Base-by-base conservation (phyloP, 495 filamentous ascomycete species). In the Penicillium cosmopolitanum region DNA sequence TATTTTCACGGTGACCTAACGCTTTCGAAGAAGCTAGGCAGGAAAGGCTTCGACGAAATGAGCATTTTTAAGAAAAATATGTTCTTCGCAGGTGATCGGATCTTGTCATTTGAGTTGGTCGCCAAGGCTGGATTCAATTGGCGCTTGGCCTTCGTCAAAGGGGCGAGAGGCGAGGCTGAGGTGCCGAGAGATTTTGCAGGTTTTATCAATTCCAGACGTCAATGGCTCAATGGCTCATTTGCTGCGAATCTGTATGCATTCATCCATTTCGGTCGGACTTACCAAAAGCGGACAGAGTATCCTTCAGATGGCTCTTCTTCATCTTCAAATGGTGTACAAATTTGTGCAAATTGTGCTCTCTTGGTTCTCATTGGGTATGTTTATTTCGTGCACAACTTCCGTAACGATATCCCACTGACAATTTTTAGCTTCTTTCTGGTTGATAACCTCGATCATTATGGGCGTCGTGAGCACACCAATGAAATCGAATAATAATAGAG, bases 21-120 rank as follows among this genome's bases (percentile, higher is more conserved):
- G 0, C 86, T 97, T 13, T 93, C 95, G 54, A 93, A 93, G 75
- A 84, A 90, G 55, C 84, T 96, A 51, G 92, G 92, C 40, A 95
- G 96, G 76, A 98, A 98, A 82, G 95, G 95, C 77, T 97, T 98
- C 67, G 95, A 98, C 70, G 95, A 93, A 60, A 98, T 98, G 95
- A 97, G 97, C 71, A 98, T 98, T 63, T 98, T 98, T 85, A 98
- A 98, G 82, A 98, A 98, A 85, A 98, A 98, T 83, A 98, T 98
- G 95, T 98, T 98, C 82, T 91, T 98, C 79, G 95, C 95, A 68
- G 95, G 98, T 77, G 95, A 98, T 87, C 93, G 95, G 80, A 98
- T 98, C 78, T 84, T 98, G 50, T 98, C 95, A 80, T 98, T 98
- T 81, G 95, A 98, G 68, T 77, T 98, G 73, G 94, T 98, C 51